A percentile compares a stretch with the other conserved stretches of the same genome.
Conservation (phyloP, 2,329 filamentous ascomycete species). For the Beauveria sp. region DNA sequence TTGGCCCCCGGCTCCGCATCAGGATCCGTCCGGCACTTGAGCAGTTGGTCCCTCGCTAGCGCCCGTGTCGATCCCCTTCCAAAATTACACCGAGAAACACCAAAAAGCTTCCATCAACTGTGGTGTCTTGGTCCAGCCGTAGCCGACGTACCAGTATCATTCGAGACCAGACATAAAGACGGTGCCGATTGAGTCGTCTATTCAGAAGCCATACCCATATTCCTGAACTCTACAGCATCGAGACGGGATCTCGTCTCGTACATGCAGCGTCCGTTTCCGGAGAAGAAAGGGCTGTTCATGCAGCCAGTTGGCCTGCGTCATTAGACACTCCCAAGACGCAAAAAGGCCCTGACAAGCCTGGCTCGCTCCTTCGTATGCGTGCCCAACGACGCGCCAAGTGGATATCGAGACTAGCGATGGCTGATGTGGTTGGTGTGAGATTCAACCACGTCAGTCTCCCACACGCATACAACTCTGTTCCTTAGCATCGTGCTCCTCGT, state of each 20-base stretch:
- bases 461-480: background rate
- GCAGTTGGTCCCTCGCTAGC: background rate
- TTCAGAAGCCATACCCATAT: background rate
- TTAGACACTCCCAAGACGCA: background rate
- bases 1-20: background rate
- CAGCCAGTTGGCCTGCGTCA: background rate
- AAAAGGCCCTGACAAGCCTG: background rate
- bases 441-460: slow-evolving; percentile 10
- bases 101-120: background rate
- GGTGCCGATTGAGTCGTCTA: background rate
- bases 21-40: slow-evolving; percentile 1
- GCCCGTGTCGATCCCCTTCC: background rate
- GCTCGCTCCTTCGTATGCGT: background rate
- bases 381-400: slow-evolving; percentile 4
- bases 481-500: too few species aligned
- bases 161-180: background rate
- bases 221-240: background rate
- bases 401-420: background rate
- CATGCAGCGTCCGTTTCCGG: background rate
- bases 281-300: background rate
- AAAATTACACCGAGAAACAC: slow-evolving; percentile 2
- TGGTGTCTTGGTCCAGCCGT: background rate
- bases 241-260: background rate
- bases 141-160: background rate
- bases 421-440: slow-evolving; percentile 5